Evolutionary conservation across 2,329 filamentous ascomycete species (phyloP).

Genomic region (Neospermospora avenae): DNA sequence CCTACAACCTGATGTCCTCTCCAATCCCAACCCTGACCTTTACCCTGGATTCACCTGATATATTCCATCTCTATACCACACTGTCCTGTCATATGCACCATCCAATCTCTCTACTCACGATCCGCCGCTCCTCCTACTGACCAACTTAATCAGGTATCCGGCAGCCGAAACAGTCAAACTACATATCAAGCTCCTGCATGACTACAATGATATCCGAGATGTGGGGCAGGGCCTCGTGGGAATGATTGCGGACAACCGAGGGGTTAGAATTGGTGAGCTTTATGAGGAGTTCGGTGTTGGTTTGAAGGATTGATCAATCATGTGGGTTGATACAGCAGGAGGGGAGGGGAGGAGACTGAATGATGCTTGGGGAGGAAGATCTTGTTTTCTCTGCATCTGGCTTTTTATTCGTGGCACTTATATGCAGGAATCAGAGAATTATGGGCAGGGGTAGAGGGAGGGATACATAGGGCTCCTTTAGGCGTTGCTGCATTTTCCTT

Average conservation of each 20-base stretch:
- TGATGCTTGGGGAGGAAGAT: neutral
- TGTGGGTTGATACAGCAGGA: too few species aligned
- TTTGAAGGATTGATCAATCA: slow-evolving; percentile 32
- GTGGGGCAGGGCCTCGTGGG: slow-evolving; percentile 63
- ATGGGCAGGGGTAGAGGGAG: too few species aligned
- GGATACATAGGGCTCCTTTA: neutral
- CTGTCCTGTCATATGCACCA: too few species aligned
- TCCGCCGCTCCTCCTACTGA: neutral
- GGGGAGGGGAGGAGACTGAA: neutral
- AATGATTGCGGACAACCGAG: slow-evolving; percentile 62
- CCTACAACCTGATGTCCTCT: too few species aligned
- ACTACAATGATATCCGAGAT: slow-evolving; percentile 71
- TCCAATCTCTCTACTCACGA: too few species aligned
- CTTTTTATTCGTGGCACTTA: neutral
- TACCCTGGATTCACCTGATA: too few species aligned
- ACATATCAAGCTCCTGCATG: slow-evolving; percentile 63
- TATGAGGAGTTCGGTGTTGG: slow-evolving; percentile 37
- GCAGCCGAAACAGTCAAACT: slow-evolving; percentile 51
- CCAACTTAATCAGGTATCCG: slow-evolving; percentile 16
- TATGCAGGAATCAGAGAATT: neutral
- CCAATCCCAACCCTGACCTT: too few species aligned
- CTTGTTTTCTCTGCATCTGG: neutral
- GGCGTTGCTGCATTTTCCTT: slow-evolving; percentile 2
- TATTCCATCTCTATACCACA: too few species aligned
- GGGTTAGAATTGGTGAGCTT: slow-evolving; percentile 40